Conservation (phyloP, 2,329 filamentous ascomycete genomes). For the Zalaria sp. region DNA sequence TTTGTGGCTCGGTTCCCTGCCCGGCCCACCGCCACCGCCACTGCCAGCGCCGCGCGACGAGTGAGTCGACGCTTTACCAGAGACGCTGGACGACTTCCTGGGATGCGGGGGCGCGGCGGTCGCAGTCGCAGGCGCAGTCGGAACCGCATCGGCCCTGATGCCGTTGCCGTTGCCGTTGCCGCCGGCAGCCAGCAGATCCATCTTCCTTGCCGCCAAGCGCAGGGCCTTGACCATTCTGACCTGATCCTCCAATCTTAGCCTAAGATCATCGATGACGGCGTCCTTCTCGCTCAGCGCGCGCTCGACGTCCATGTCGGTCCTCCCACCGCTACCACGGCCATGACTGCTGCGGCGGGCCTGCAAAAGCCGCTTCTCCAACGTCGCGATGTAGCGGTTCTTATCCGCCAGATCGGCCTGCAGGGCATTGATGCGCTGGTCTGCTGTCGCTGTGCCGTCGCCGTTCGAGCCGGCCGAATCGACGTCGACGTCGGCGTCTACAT, state of each 20-base stretch:
- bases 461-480: slow-evolving; percentile 48
- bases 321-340: slow-evolving; percentile 64
- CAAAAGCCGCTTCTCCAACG: slow-evolving; percentile 78
- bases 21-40: no score
- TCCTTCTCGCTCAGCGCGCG: slow-evolving; percentile 66
- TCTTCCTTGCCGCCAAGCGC: slow-evolving; percentile 69
- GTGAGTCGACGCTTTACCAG: no score
- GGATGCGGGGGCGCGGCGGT: no score
- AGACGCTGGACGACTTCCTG: no score
- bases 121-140: no score
- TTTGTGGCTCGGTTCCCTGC: background rate
- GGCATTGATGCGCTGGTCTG: slow-evolving; percentile 77
- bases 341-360: slow-evolving; percentile 86
- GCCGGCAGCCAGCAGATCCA: slow-evolving; percentile 43
- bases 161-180: no score
- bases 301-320: slow-evolving; percentile 20
- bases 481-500: slow-evolving; percentile 38
- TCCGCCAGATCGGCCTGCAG: slow-evolving; percentile 90
- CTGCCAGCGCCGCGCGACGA: no score
- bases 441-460: slow-evolving; percentile 70
- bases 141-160: no score
- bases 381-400: slow-evolving; percentile 92
- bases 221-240: slow-evolving; percentile 85
- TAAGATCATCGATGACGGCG: slow-evolving; percentile 79
- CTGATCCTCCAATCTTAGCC: slow-evolving; percentile 81